Percentiles rank a stretch among this genome's conserved stretches.
phyloP scores from a whole-genome alignment of 139 green algal species.

The Coelastrella sp. region DNA sequence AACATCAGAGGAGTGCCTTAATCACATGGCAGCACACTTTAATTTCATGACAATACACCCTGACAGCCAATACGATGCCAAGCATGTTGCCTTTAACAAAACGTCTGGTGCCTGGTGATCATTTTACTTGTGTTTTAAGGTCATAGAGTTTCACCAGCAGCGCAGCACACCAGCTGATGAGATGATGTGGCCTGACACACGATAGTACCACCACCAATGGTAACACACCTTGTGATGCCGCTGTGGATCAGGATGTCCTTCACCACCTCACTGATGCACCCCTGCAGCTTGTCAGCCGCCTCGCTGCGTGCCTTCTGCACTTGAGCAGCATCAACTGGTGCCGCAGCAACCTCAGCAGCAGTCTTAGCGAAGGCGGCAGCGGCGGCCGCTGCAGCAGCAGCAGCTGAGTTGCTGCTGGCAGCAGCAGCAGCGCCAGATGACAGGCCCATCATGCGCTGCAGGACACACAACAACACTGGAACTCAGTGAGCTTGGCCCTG shows the following conservation, averaged over 20 bases:
- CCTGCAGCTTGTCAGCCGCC: neutral
- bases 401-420: constrained; percentile 13
- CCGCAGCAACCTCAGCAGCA: neutral
- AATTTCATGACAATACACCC: too few species aligned
- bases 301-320: neutral
- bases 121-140: too few species aligned
- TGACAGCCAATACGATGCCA: too few species aligned
- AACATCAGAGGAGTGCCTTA: too few species aligned
- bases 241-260: constrained; percentile 8
- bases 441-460: constrained; percentile 32
- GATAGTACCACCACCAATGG: neutral
- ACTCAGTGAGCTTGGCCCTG: too few species aligned
- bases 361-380: constrained; percentile 2
- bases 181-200: too few species aligned
- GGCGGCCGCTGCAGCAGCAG: constrained; percentile 12
- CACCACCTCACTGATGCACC: constrained; percentile 17
- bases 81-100: too few species aligned
- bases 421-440: constrained; percentile 8
- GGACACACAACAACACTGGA: neutral
- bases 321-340: neutral
- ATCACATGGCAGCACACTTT: too few species aligned
- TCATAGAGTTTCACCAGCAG: too few species aligned
- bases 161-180: too few species aligned
- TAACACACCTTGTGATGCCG: constrained; percentile 20
- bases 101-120: too few species aligned